Evolutionary conservation across 2,329 filamentous ascomycete genomes (phyloP).

Genomic region (Pseudocercospora vitis): DNA sequence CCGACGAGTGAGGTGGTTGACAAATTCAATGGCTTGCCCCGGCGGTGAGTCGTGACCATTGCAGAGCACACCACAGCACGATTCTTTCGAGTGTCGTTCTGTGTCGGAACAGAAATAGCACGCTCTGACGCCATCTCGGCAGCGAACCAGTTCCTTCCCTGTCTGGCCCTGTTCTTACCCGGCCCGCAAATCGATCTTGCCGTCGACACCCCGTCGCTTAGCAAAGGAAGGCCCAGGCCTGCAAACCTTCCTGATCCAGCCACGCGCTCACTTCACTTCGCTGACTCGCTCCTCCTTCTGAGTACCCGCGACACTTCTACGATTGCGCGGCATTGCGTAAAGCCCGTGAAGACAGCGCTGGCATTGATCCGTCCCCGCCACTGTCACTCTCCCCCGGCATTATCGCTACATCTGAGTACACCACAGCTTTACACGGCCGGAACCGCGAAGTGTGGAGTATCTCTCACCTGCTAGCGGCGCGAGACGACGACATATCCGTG

Average conservation of each 20-base stretch:
- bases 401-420: too few species aligned
- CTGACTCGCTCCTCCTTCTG: not conserved
- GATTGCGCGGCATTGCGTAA: too few species aligned
- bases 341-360: too few species aligned
- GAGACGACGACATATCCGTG: slow-evolving; percentile 3
- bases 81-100: too few species aligned
- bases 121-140: not conserved
- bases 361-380: too few species aligned
- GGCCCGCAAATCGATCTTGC: not conserved
- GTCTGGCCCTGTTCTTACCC: not conserved
- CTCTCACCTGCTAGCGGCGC: not conserved
- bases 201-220: not conserved
- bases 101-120: too few species aligned
- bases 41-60: too few species aligned
- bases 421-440: too few species aligned
- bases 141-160: slow-evolving; percentile 4
- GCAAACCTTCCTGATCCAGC: slow-evolving; percentile 9
- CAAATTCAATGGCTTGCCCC: too few species aligned
- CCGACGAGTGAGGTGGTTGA: too few species aligned
- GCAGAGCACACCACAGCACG: not conserved
- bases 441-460: not conserved
- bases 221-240: not conserved
- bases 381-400: too few species aligned
- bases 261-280: slow-evolving; percentile 7
- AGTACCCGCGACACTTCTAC: too few species aligned